Evolutionary conservation across 441 rosid species (phyloP).

Genomic region (Metrosideros polymorpha): DNA sequence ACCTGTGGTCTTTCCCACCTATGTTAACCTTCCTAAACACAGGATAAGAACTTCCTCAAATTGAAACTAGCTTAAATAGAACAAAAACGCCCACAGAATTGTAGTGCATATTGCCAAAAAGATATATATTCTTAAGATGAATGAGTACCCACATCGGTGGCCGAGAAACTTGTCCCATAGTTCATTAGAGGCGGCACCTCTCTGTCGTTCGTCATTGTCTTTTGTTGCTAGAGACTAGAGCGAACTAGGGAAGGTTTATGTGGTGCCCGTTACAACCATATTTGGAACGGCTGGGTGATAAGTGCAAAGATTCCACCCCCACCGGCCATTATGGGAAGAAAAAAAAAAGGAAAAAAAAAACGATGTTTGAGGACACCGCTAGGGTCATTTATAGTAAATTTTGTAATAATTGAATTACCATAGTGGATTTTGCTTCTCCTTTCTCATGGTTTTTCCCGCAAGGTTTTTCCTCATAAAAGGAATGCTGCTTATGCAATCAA

Average conservation of each 20-base stretch:
- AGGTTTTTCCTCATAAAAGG: no score
- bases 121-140: background rate
- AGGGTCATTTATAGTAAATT: background rate
- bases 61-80: background rate
- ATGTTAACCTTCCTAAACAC: background rate
- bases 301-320: background rate
- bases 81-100: no score
- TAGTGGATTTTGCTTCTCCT: no score
- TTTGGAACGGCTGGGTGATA: background rate
- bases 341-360: no score
- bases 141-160: background rate
- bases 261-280: background rate
- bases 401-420: no score
- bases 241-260: background rate
- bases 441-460: no score
- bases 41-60: background rate
- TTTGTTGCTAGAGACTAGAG: background rate
- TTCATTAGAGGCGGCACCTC: background rate
- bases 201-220: background rate
- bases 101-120: background rate
- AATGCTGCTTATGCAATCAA: background rate
- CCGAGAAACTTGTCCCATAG: background rate
- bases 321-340: fast-evolving
- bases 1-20: background rate
- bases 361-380: no score